These are phyloP conservation scores for Lactarius evosmus DNA, from an alignment of 768 basidiomycete genomes.

Conservation along the genomic window DNA sequence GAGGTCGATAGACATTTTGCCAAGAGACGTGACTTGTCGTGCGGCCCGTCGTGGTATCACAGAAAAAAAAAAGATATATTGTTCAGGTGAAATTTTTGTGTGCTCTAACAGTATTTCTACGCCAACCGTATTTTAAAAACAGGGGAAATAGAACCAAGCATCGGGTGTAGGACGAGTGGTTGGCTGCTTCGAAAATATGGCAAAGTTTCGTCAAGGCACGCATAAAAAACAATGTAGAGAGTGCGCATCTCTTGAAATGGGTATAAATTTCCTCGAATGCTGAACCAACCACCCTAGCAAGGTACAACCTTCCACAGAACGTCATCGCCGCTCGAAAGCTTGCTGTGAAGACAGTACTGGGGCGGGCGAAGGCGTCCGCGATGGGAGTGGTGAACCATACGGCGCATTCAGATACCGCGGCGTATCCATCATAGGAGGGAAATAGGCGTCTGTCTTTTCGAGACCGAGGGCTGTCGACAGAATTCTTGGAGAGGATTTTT, in stretches of 20 bases:
- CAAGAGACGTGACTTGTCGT: neutral
- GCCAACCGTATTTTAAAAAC: conserved; percentile 14
- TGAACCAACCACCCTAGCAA: conserved; percentile 2
- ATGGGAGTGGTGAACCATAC: conserved; percentile 49
- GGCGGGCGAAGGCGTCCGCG: conserved; percentile 46
- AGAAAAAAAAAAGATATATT: neutral
- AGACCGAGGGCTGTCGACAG: conserved; percentile 40
- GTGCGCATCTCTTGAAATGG: conserved; percentile 23
- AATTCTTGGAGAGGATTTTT: conserved; percentile 48
- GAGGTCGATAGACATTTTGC: conserved; percentile 86
- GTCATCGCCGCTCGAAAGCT: conserved; percentile 19
- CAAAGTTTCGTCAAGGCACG: conserved; percentile 10
- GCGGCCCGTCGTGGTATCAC: neutral
- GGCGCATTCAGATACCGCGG: conserved; percentile 48
- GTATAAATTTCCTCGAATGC: conserved; percentile 21
- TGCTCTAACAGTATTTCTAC: conserved; percentile 27
- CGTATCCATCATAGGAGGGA: conserved; percentile 42
- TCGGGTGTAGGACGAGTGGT: neutral
- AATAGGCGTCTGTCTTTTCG: conserved; percentile 35
- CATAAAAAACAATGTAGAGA: conserved; percentile 4
- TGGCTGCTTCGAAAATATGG: conserved; percentile 14
- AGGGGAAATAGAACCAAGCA: conserved; percentile 4
- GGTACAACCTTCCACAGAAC: neutral
- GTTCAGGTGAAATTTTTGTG: conserved; percentile 13
- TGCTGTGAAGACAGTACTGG: conserved; percentile 28